Conservation (phyloP, 768 basidiomycete species). For the Dentipellis fragilis region DNA sequence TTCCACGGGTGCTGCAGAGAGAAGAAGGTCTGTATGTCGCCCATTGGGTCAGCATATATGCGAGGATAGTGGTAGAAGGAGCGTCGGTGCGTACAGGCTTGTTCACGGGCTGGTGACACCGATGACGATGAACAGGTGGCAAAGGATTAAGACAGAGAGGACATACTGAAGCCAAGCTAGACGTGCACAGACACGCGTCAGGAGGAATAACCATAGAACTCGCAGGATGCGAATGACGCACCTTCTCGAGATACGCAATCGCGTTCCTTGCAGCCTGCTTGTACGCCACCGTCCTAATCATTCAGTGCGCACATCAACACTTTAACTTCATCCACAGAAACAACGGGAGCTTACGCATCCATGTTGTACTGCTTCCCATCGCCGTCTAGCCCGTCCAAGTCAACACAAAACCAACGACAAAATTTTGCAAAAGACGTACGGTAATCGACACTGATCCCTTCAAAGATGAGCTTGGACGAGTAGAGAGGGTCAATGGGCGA, state of each 20-base stretch:
- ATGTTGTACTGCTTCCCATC: conserved; percentile 70
- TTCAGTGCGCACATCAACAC: not conserved
- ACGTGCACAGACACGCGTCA: not conserved
- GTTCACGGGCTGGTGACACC: conserved; percentile 51
- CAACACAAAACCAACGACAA: not conserved
- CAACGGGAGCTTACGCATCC: conserved; percentile 44
- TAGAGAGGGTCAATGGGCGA: conserved; percentile 70
- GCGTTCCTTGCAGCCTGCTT: conserved; percentile 74
- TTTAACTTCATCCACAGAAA: not conserved
- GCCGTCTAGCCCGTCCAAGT: conserved; percentile 34
- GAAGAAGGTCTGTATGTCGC: conserved; percentile 40
- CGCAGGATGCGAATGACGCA: conserved; percentile 14
- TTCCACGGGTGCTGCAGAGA: conserved; percentile 63
- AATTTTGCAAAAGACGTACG: conserved; percentile 30
- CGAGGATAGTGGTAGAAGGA: not conserved
- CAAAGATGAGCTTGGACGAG: conserved; percentile 66
- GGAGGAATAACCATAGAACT: not conserved
- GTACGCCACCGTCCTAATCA: conserved; percentile 60
- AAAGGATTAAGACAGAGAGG: not conserved
- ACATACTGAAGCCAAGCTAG: conserved; percentile 63
- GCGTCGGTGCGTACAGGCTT: conserved; percentile 54
- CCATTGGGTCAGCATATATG: not conserved
- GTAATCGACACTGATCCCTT: conserved; percentile 65
- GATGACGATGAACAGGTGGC: not conserved
- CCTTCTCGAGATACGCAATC: conserved; percentile 65